These are phyloP conservation scores for Acanthamoeba rhysodes DNA, from an alignment of 208 protist genomes.

Conservation along the genomic window DNA sequence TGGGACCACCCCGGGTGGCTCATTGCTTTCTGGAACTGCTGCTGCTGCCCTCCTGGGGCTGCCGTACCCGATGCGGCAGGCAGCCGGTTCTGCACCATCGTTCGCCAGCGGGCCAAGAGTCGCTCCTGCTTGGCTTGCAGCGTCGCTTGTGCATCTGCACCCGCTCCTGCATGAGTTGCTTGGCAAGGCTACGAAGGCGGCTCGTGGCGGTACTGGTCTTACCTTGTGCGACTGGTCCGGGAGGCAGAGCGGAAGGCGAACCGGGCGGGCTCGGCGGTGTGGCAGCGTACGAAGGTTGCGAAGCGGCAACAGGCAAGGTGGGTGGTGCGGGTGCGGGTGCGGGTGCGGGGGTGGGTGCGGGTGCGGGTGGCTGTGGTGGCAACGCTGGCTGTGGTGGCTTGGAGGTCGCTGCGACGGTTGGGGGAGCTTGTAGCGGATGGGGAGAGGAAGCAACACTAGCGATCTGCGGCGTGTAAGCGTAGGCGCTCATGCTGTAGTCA, in stretches of 20 bases:
- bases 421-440: not conserved
- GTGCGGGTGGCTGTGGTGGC: too few relatives aligned
- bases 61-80: too few relatives aligned
- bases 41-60: too few relatives aligned
- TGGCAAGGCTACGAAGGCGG: not conserved
- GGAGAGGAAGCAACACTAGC: not conserved
- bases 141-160: not conserved
- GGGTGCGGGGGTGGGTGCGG: too few relatives aligned
- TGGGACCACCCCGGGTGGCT: too few relatives aligned
- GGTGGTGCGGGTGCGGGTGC: too few relatives aligned
- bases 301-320: not conserved
- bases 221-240: not conserved
- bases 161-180: not conserved
- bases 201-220: not conserved
- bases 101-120: not conserved
- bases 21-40: too few relatives aligned
- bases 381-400: too few relatives aligned
- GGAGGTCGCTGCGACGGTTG: too few relatives aligned
- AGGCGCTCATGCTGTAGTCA: not conserved
- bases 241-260: not conserved
- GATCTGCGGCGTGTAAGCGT: not conserved
- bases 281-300: not conserved
- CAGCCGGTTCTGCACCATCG: not conserved
- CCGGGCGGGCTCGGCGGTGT: not conserved
- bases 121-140: not conserved